Percentiles rank a stretch among this genome's conserved stretches.
Evolutionary conservation across 306 rosid species (phyloP).

Genomic region (Trifolium dubium): DNA sequence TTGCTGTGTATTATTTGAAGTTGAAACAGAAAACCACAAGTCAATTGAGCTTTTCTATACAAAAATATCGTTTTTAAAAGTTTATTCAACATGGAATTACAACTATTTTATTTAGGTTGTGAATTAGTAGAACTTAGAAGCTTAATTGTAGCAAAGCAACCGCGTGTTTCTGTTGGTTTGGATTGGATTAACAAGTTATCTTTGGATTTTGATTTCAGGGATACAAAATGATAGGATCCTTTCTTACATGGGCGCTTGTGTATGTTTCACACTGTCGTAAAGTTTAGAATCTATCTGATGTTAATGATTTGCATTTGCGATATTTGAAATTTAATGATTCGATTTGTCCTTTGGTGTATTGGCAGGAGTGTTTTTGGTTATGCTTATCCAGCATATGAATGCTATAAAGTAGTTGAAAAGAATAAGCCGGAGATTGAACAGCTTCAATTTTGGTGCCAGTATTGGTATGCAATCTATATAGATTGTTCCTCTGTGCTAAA

Average conservation of each 20-base stretch:
- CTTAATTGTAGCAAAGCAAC: neutral
- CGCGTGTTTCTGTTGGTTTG: constrained; percentile 32
- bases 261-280: constrained; percentile 48
- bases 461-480: constrained; percentile 61
- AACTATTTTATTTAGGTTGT: neutral
- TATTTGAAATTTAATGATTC: neutral
- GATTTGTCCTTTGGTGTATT: constrained; percentile 33
- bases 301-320: constrained; percentile 17
- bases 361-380: constrained; percentile 92
- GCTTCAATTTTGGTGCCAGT: constrained; percentile 98
- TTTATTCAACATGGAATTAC: neutral
- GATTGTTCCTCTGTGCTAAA: neutral
- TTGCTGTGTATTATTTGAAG: neutral
- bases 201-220: constrained; percentile 55
- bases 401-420: constrained; percentile 88
- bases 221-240: constrained; percentile 87
- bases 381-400: constrained; percentile 99
- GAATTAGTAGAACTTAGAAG: neutral
- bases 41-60: constrained; percentile 22
- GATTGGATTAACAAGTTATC: constrained; percentile 27
- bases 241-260: constrained; percentile 90
- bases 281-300: neutral
- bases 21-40: constrained; percentile 8
- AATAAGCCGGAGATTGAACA: constrained; percentile 90
- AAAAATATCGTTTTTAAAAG: neutral